phyloP scores from a whole-genome alignment of 495 filamentous ascomycete species.

The Coniosporium apollinis region DNA sequence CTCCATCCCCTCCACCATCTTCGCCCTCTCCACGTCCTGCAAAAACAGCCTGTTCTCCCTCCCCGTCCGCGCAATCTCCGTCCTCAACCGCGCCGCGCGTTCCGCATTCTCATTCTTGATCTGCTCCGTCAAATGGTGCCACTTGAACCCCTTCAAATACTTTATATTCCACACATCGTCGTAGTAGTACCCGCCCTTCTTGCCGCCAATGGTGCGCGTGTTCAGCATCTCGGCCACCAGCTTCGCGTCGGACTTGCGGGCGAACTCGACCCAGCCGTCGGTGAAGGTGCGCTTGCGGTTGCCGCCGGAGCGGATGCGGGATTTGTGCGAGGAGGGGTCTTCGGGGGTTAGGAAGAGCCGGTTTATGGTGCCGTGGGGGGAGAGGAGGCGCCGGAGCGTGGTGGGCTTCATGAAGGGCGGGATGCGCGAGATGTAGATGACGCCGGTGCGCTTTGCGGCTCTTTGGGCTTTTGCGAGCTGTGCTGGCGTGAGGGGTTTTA shows the following conservation, averaged over 20 bases:
- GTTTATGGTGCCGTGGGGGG: conserved; percentile 60
- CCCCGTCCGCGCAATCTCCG: conserved; percentile 60
- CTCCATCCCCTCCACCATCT: conserved; percentile 24
- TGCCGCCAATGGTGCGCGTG: conserved; percentile 63
- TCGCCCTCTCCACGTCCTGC: conserved; percentile 52
- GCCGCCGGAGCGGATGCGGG: conserved; percentile 47
- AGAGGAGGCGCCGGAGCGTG: conserved; percentile 60
- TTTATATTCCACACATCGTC: conserved; percentile 85
- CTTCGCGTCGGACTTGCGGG: conserved; percentile 61
- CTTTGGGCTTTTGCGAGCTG: conserved; percentile 40
- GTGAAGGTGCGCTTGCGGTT: conserved; percentile 79
- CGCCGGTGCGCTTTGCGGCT: conserved; percentile 48
- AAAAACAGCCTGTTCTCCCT: conserved; percentile 76
- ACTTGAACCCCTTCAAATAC: conserved; percentile 77
- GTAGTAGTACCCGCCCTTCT: conserved; percentile 75
- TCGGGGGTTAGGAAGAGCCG: conserved; percentile 81
- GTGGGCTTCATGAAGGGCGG: conserved; percentile 90
- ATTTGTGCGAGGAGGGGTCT: conserved; percentile 40
- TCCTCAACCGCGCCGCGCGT: conserved; percentile 57
- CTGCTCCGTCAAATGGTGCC: conserved; percentile 50
- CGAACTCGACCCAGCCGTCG: conserved; percentile 92
- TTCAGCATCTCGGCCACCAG: conserved; percentile 73
- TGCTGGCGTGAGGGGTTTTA: conserved; percentile 37
- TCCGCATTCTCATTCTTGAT: conserved; percentile 70
- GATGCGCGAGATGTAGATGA: conserved; percentile 77